phyloP scores from a whole-genome alignment of 2,329 filamentous ascomycete species.

The Daldinia sp. region DNA sequence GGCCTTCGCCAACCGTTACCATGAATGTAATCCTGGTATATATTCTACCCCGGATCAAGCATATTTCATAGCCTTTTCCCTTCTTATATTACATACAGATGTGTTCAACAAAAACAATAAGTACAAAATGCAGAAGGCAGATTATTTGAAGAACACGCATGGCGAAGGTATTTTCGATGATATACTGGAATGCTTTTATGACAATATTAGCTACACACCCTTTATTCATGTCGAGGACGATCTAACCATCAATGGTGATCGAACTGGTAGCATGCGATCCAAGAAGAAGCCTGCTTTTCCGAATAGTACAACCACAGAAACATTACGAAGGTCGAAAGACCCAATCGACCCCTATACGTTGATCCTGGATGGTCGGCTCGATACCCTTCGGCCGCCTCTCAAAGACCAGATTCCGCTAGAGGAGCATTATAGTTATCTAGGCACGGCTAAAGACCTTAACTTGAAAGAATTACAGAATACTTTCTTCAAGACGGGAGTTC shows the following conservation, averaged over 20 bases:
- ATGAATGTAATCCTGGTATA: conserved; percentile 98
- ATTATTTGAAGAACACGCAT: conserved; percentile 94
- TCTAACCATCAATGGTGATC: conserved; percentile 80
- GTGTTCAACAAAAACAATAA: conserved; percentile 99
- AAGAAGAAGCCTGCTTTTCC: conserved; percentile 78
- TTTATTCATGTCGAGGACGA: conserved; percentile 99
- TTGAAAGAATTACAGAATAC: conserved; percentile 85
- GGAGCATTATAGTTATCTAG: conserved; percentile 90
- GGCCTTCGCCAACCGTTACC: conserved; percentile 94
- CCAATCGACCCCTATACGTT: conserved; percentile 95
- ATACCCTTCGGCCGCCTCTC: conserved; percentile 83
- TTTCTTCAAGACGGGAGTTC: conserved; percentile 89
- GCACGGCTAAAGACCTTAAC: conserved; percentile 80
- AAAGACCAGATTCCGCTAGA: conserved; percentile 94
- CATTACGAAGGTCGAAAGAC: conserved; percentile 77
- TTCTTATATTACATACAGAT: conserved; percentile 95
- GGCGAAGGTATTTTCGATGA: conserved; percentile 95
- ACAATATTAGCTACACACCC: conserved; percentile 97
- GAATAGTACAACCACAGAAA: conserved; percentile 71
- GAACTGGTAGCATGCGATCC: conserved; percentile 76
- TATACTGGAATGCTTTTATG: conserved; percentile 94
- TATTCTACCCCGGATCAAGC: conserved; percentile 92
- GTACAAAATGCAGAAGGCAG: conserved; percentile 95
- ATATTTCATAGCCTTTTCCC: conserved; percentile 98
- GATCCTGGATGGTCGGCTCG: conserved; percentile 90